phyloP scores from a whole-genome alignment of 2,329 filamentous ascomycete genomes.

The Penicillium polonicum region DNA sequence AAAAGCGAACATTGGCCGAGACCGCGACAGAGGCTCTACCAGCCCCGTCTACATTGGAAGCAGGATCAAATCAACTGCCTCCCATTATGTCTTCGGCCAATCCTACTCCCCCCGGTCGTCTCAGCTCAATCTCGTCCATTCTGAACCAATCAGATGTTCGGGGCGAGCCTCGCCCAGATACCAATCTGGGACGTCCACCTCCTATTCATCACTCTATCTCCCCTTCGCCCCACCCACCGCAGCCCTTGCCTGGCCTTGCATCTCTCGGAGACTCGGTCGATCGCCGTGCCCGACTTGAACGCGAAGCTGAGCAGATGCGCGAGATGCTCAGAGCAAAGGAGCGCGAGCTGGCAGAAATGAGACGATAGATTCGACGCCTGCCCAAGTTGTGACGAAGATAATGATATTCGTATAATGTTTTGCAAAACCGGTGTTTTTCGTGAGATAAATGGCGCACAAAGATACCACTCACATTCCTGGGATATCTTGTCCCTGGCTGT shows the following conservation, averaged over 20 bases:
- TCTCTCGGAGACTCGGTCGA: conserved; percentile 60
- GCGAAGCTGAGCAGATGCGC: conserved; percentile 74
- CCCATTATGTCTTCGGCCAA: conserved; percentile 40
- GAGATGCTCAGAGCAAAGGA: conserved; percentile 71
- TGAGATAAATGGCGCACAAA: conserved; percentile 13
- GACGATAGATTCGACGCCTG: conserved; percentile 22
- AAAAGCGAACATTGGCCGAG: conserved; percentile 40
- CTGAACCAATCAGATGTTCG: conserved; percentile 57
- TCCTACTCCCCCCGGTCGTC: conserved; percentile 53
- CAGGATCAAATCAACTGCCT: conserved; percentile 39
- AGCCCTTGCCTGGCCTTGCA: conserved; percentile 34
- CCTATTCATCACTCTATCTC: conserved; percentile 29
- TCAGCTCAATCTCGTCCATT: conserved; percentile 75
- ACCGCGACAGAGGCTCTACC: conserved; percentile 30
- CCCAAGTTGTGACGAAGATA: conserved; percentile 21
- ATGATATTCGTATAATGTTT: conserved; percentile 19
- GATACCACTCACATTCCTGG: conserved; percentile 25
- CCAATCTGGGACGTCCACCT: conserved; percentile 35
- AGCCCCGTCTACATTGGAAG: conserved; percentile 33
- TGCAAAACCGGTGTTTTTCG: conserved; percentile 7
- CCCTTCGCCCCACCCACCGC: conserved; percentile 20
- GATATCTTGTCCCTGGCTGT: conserved; percentile 16
- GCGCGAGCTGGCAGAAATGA: conserved; percentile 63
- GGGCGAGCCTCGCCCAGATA: conserved; percentile 44
- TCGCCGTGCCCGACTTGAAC: conserved; percentile 63